phyloP scores from a whole-genome alignment of 441 rosid genomes.

The Theobroma grandiflorum region DNA sequence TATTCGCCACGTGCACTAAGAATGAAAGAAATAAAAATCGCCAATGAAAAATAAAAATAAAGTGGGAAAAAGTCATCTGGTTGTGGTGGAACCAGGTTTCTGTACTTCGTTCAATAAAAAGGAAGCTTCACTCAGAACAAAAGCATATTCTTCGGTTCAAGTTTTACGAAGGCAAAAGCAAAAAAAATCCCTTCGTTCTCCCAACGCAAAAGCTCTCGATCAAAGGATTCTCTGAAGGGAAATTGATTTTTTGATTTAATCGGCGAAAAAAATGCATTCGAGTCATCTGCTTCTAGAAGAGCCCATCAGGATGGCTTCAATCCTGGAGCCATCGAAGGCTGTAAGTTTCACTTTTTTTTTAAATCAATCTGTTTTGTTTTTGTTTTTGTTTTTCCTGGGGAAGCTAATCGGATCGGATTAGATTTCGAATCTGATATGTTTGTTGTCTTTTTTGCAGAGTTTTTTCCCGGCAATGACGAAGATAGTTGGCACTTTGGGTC shows the following conservation, averaged over 20 bases:
- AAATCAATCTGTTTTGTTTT: not conserved
- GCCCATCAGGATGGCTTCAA: slow-evolving; percentile 98
- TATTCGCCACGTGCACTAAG: not conserved
- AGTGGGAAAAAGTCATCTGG: not conserved
- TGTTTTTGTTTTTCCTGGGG: not conserved
- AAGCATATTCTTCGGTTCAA: slow-evolving; percentile 24
- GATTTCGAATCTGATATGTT: slow-evolving; percentile 10
- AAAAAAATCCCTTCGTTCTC: not conserved
- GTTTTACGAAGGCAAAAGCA: not conserved
- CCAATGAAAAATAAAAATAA: not conserved
- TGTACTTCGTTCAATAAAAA: not conserved
- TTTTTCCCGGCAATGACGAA: slow-evolving; percentile 97
- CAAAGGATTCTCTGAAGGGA: slow-evolving; percentile 9
- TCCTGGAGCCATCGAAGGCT: slow-evolving; percentile 88
- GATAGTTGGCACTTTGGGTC: slow-evolving; percentile 96
- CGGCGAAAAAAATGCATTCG: slow-evolving; percentile 71
- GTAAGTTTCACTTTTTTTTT: slow-evolving; percentile 48
- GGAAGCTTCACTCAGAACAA: not conserved
- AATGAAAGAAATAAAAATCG: not conserved
- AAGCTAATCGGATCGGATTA: not conserved
- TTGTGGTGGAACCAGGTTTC: slow-evolving; percentile 3
- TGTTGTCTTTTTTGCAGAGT: slow-evolving; percentile 53
- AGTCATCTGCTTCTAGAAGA: slow-evolving; percentile 90
- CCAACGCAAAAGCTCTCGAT: slow-evolving; percentile 3
- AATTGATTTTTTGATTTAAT: not conserved